phyloP scores from a whole-genome alignment of 345 rosid genomes.

The Sisymbrium altissimum region DNA sequence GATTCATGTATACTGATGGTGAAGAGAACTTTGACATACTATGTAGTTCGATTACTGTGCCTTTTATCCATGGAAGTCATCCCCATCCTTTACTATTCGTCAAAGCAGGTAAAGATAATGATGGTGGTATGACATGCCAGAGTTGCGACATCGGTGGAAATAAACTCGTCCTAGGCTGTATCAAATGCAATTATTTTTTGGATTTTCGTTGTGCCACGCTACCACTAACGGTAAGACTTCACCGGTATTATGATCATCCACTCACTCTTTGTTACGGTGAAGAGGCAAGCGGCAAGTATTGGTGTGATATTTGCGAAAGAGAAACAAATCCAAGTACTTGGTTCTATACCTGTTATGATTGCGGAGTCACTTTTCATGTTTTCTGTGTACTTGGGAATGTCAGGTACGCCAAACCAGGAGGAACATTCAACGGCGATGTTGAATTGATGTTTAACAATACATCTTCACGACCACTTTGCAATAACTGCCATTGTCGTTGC shows the following conservation, averaged over 20 bases:
- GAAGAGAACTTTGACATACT: neutral
- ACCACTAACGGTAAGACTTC: neutral
- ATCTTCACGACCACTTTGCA: neutral
- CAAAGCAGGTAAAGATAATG: neutral
- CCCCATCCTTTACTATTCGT: neutral
- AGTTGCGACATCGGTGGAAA: neutral
- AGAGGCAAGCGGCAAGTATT: neutral
- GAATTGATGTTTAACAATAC: neutral
- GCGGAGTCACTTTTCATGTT: neutral
- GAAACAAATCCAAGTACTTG: neutral
- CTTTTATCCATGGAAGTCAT: neutral
- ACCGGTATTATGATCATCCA: neutral
- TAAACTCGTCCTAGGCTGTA: neutral
- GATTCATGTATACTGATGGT: neutral
- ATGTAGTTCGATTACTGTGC: neutral
- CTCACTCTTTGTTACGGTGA: conserved; percentile 2
- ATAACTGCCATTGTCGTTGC: neutral
- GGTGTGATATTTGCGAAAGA: neutral
- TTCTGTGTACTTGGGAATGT: neutral
- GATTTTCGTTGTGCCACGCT: neutral
- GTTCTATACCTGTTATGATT: conserved; percentile 1
- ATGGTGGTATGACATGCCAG: neutral
- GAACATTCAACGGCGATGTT: accelerated
- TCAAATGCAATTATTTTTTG: neutral
- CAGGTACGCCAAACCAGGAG: neutral